Percentiles rank a stretch among this genome's conserved stretches.
These are phyloP conservation scores for Boletus edulis DNA, from an alignment of 768 basidiomycete species.

Conservation along the genomic window DNA sequence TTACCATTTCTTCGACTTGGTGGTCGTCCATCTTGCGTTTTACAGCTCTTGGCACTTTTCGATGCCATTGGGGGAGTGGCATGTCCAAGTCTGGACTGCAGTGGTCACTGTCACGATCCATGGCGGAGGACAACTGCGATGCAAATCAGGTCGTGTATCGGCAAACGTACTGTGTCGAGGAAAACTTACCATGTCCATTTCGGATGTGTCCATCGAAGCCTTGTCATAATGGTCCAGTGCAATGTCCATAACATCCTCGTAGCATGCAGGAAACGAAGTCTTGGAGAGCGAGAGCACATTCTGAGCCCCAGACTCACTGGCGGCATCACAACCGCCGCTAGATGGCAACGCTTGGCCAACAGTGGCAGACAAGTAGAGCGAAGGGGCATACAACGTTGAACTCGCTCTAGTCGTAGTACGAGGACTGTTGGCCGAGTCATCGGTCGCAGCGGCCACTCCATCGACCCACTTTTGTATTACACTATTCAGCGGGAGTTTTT, in stretches of 20 bases:
- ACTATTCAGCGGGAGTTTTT: not conserved
- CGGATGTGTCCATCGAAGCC: not conserved
- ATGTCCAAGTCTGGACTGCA: not conserved
- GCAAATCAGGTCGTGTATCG: not conserved
- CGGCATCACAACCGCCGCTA: not conserved
- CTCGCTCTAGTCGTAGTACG: not conserved
- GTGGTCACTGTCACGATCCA: no score
- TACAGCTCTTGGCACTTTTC: not conserved
- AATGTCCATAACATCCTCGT: not conserved
- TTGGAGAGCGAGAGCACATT: not conserved
- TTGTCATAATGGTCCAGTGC: not conserved
- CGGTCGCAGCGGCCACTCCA: not conserved
- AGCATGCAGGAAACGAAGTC: not conserved
- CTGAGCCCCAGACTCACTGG: not conserved
- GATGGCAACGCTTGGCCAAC: not conserved
- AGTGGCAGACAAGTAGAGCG: not conserved
- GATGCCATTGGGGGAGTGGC: not conserved
- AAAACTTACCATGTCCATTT: not conserved
- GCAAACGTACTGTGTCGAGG: not conserved
- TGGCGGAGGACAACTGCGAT: not conserved
- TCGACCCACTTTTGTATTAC: constrained; percentile 1
- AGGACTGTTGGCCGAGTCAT: not conserved
- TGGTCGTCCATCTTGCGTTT: not conserved
- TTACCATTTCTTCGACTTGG: no score
- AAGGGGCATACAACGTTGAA: not conserved